phyloP scores from a whole-genome alignment of 202 grass and related monocot genomes.

The Bolboschoenoplectus hybrid region DNA sequence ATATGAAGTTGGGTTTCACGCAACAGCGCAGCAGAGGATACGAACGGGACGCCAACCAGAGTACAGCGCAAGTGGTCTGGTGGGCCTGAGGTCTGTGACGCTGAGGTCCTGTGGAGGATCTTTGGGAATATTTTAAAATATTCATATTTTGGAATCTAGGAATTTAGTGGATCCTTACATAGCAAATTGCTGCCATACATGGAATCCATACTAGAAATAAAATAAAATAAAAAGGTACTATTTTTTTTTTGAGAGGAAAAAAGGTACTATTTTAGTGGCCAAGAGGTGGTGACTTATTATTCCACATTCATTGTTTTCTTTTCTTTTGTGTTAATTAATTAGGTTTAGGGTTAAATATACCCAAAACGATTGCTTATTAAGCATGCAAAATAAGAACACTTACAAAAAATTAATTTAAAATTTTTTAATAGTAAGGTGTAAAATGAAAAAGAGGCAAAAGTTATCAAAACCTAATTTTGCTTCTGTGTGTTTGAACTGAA shows the following conservation, averaged over 20 bases:
- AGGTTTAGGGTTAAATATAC: not conserved
- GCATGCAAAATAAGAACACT: not conserved
- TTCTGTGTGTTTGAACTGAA: not conserved
- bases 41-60: not conserved
- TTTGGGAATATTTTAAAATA: slow-evolving; percentile 13
- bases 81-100: not conserved
- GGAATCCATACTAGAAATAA: slow-evolving; percentile 18
- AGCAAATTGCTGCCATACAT: slow-evolving; percentile 27
- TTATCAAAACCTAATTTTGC: slow-evolving; percentile 17
- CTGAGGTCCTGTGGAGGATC: not conserved
- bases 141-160: slow-evolving; percentile 30
- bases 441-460: not conserved
- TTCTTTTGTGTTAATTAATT: not conserved
- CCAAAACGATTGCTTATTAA: not conserved
- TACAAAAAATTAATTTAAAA: not conserved
- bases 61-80: not conserved
- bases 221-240: not conserved
- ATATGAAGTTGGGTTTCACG: no score
- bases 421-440: not conserved
- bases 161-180: slow-evolving; percentile 5
- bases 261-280: not conserved
- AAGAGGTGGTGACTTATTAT: not conserved
- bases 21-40: no score
- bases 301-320: not conserved
- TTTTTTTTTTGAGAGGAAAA: not conserved